Evolutionary conservation across 1,284 basidiomycete genomes (phyloP).

Genomic region (Violaceomyces palustris): DNA sequence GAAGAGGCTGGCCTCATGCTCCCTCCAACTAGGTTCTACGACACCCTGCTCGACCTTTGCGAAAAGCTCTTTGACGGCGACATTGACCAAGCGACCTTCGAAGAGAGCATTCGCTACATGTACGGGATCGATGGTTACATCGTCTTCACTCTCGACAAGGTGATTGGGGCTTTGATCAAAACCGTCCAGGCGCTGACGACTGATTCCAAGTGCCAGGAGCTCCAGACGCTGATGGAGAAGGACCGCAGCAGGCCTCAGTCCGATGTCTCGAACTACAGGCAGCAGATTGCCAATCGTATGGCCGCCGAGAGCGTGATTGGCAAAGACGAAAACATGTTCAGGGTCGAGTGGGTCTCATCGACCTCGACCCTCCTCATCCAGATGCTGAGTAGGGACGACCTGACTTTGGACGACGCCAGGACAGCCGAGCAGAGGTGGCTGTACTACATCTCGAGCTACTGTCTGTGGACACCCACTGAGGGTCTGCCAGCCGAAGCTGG

Average conservation of each 20-base stretch:
- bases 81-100: constrained; percentile 80
- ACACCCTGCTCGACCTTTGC: constrained; percentile 82
- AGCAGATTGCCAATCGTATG: constrained; percentile 77
- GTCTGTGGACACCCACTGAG: constrained; percentile 51
- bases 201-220: constrained; percentile 77
- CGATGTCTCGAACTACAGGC: constrained; percentile 64
- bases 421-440: constrained; percentile 78
- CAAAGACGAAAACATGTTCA: constrained; percentile 83
- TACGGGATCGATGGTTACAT: constrained; percentile 91
- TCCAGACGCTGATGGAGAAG: constrained; percentile 68
- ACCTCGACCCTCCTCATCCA: constrained; percentile 73
- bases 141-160: constrained; percentile 88
- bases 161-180: constrained; percentile 61
- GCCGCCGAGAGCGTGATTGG: constrained; percentile 77
- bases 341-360: constrained; percentile 74
- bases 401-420: constrained; percentile 77
- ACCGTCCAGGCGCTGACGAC: constrained; percentile 67
- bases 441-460: constrained; percentile 81
- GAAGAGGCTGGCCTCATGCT: constrained; percentile 44
- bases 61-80: constrained; percentile 91
- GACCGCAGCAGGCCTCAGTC: constrained; percentile 45
- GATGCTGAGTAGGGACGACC: constrained; percentile 82
- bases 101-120: constrained; percentile 93
- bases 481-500: constrained; percentile 40
- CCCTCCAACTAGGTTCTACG: constrained; percentile 64